These are phyloP conservation scores for Ophioceras dolichostomum DNA, from an alignment of 2,329 filamentous ascomycete genomes.

Conservation along the genomic window DNA sequence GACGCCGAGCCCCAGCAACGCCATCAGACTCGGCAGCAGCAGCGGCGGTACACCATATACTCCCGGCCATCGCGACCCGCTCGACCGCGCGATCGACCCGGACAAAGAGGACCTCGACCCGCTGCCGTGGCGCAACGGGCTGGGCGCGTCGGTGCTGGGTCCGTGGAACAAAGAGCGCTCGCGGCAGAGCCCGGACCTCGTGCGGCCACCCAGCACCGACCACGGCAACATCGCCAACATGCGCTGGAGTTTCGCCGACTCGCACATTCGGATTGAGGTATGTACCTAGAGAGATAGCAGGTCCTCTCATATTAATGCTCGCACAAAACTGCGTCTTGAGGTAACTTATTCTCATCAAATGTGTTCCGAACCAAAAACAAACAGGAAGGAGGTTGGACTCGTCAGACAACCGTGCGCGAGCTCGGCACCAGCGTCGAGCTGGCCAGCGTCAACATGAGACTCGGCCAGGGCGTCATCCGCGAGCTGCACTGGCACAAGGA, in stretches of 20 bases:
- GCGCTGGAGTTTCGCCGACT: constrained; percentile 59
- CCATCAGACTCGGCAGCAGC: constrained; percentile 6
- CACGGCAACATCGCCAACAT: constrained; percentile 59
- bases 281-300: too few relatives aligned
- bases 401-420: constrained; percentile 58
- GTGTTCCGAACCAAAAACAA: too few relatives aligned
- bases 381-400: constrained; percentile 67
- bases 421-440: constrained; percentile 56
- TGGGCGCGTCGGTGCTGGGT: constrained; percentile 54
- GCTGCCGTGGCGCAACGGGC: constrained; percentile 49
- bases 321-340: too few relatives aligned
- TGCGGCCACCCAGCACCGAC: constrained; percentile 62
- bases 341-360: too few relatives aligned
- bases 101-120: constrained; percentile 49
- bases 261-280: constrained; percentile 52
- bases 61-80: constrained; percentile 45
- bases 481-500: constrained; percentile 76
- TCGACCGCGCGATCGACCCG: constrained; percentile 50
- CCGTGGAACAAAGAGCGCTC: constrained; percentile 58
- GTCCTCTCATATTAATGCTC: too few relatives aligned
- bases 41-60: constrained; percentile 35
- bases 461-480: constrained; percentile 59
- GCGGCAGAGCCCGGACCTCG: constrained; percentile 57
- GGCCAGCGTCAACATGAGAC: constrained; percentile 67
- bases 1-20: constrained; percentile 12